phyloP scores from a whole-genome alignment of 352 stramenopile species.

The Saprolegnia diclina region DNA sequence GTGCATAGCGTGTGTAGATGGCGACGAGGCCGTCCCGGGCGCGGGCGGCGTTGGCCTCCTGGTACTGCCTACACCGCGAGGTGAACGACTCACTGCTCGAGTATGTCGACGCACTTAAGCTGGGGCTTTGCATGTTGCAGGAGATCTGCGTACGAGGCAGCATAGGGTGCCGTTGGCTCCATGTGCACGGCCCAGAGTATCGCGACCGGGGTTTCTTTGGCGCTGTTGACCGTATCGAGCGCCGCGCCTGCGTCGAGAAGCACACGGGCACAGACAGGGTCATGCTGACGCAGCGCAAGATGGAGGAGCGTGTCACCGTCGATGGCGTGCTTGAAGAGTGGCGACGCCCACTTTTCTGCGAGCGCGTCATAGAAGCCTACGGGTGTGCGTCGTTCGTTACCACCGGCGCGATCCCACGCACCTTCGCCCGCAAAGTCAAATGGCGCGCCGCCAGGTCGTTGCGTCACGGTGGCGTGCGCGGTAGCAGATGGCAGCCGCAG shows the following conservation, averaged over 20 bases:
- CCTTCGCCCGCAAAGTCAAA: conserved; percentile 25
- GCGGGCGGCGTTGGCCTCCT: conserved; percentile 29
- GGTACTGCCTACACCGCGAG: conserved; percentile 29
- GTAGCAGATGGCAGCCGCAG: not conserved
- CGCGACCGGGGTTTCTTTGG: conserved; percentile 35
- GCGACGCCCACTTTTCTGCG: not conserved
- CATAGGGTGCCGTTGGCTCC: not conserved
- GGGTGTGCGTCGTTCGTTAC: not conserved
- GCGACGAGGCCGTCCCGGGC: conserved; percentile 33
- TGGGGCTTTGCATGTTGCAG: conserved; percentile 32
- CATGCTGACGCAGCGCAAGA: conserved; percentile 41
- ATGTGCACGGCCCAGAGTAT: conserved; percentile 33
- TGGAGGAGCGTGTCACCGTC: conserved; percentile 50
- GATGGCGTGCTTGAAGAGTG: conserved; percentile 37
- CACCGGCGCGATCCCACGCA: not conserved
- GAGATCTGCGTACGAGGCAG: conserved; percentile 33
- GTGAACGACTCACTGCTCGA: no score
- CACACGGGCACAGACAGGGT: conserved; percentile 33
- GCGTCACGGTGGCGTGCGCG: not conserved
- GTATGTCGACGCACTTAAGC: conserved; percentile 29
- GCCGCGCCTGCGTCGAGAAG: conserved; percentile 38
- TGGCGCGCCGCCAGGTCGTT: conserved; percentile 7
- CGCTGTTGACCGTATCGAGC: conserved; percentile 32
- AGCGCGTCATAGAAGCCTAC: conserved; percentile 52
- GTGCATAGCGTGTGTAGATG: conserved; percentile 44